A percentile compares a stretch with the other conserved stretches of the same genome.
phyloP scores from a whole-genome alignment of 345 rosid genomes.

The Citrus glauca region DNA sequence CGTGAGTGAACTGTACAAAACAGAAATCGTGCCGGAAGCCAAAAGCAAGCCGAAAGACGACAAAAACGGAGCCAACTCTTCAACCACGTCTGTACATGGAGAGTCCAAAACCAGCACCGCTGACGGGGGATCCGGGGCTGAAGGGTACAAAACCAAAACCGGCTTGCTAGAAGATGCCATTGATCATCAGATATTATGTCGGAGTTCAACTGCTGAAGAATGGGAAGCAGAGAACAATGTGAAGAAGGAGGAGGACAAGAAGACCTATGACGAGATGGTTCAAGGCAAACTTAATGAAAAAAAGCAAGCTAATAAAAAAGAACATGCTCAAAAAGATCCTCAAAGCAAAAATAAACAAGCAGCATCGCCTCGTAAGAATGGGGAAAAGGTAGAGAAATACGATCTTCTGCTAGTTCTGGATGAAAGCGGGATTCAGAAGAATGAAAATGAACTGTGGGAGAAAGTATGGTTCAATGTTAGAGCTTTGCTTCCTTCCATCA shows the following conservation, averaged over 20 bases:
- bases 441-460: not conserved
- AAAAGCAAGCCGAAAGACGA: not conserved
- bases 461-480: not conserved
- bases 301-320: not conserved
- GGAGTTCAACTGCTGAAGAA: conserved; percentile 25
- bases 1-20: conserved; percentile 17
- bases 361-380: not conserved
- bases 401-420: conserved; percentile 44
- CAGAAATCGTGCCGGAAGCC: not conserved
- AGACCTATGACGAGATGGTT: not conserved
- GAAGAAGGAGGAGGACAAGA: conserved; percentile 23
- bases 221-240: conserved; percentile 22
- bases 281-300: not conserved
- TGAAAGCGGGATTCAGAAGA: conserved; percentile 23
- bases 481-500: not conserved
- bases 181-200: conserved; percentile 29
- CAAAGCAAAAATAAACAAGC: not conserved
- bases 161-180: conserved; percentile 31
- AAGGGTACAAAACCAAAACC: not conserved
- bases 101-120: not conserved
- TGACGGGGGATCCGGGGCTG: conserved; percentile 23
- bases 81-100: not conserved
- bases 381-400: not conserved
- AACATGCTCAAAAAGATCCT: not conserved
- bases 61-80: not conserved